phyloP scores from a whole-genome alignment of 495 filamentous ascomycete species.

The Evernia prunastri region DNA sequence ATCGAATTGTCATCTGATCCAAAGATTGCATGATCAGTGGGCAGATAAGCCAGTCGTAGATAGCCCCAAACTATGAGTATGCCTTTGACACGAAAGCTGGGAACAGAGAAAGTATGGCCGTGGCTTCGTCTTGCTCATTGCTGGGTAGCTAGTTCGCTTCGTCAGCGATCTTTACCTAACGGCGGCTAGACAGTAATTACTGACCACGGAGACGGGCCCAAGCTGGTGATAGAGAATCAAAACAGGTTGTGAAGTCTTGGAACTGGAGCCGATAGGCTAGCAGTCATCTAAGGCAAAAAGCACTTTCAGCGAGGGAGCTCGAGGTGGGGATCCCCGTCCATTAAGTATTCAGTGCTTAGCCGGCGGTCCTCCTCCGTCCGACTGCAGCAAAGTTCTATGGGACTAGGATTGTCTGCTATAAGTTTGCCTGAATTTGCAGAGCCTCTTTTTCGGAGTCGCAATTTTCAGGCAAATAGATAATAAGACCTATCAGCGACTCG shows the following conservation, averaged over 20 bases:
- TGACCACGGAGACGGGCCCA: not conserved
- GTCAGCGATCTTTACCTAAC: constrained; percentile 1
- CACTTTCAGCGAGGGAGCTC: not conserved
- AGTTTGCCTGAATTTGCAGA: constrained; percentile 3
- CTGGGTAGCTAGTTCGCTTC: not conserved
- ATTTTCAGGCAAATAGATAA: constrained; percentile 1
- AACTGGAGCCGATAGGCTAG: not conserved
- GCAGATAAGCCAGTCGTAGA: constrained; percentile 9
- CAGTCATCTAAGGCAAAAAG: not conserved
- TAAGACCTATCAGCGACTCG: constrained; percentile 1
- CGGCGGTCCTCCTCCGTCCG: not conserved
- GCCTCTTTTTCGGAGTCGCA: not conserved
- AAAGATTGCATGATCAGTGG: not conserved
- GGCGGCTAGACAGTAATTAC: constrained; percentile 2
- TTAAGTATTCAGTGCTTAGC: constrained; percentile 1
- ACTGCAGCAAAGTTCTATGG: not conserved
- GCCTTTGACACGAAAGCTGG: not conserved
- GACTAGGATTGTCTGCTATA: not conserved
- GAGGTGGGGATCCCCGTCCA: not conserved
- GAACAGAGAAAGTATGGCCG: constrained; percentile 1
- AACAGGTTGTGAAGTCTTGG: not conserved
- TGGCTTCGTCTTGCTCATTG: not conserved
- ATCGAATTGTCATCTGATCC: not conserved
- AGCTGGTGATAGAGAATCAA: not conserved
- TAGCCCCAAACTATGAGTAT: not conserved